These are phyloP conservation scores for Russula vinacea DNA, from an alignment of 768 basidiomycete species.

Conservation along the genomic window DNA sequence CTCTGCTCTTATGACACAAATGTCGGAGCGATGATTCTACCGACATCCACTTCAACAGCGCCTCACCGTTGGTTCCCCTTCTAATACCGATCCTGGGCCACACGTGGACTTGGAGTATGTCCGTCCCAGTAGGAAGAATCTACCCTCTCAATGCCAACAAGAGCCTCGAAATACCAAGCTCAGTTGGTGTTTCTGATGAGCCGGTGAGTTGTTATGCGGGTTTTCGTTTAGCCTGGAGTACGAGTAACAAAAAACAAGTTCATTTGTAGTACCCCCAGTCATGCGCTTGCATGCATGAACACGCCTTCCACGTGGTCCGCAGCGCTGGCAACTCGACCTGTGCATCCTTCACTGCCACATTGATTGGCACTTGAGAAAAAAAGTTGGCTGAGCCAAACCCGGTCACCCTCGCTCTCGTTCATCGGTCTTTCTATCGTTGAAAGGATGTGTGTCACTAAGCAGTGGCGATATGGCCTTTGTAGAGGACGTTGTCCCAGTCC, in stretches of 20 bases:
- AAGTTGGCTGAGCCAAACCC: background rate
- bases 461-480: slow-evolving; percentile 3
- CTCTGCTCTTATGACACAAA: no score
- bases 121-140: slow-evolving; percentile 47
- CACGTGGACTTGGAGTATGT: slow-evolving; percentile 27
- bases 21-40: no score
- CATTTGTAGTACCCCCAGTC: background rate
- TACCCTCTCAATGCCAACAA: slow-evolving; percentile 45
- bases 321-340: slow-evolving; percentile 29
- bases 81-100: no score
- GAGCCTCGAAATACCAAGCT: slow-evolving; percentile 38
- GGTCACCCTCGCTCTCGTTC: background rate
- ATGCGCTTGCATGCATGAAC: slow-evolving; percentile 14
- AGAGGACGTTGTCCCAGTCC: slow-evolving; percentile 14
- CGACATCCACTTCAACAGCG: no score
- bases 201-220: background rate
- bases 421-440: background rate
- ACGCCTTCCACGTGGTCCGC: slow-evolving; percentile 25
- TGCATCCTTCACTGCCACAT: slow-evolving; percentile 36
- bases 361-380: slow-evolving; percentile 32
- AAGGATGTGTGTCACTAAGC: slow-evolving; percentile 1
- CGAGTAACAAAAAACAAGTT: background rate
- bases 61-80: no score
- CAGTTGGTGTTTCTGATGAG: background rate
- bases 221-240: no score